Evolutionary conservation across 1,139 yeast genomes (phyloP), one percentile per base, ranked within the genome.

Genomic region (Kodamaea alishanica): DNA sequence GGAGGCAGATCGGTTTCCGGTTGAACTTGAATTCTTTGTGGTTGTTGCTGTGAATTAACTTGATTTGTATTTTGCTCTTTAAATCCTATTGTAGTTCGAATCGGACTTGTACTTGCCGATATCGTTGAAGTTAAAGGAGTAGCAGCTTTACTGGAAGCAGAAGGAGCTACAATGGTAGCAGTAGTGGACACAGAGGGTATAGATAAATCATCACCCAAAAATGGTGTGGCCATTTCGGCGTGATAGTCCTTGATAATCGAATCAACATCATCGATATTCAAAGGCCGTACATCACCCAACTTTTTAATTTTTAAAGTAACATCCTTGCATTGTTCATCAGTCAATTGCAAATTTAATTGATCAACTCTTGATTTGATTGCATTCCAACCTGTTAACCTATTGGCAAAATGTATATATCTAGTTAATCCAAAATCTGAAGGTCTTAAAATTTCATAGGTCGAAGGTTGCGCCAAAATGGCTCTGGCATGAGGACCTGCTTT

Each of bases 401-500:
- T 75, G 45, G 81, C 81, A 51, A 76, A 76, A 54, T 76, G 81
- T 46, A 76, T 75, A 52, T 76, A 76, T 53, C 81, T 65, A 10
- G 79, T 69, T 46, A 76, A 65, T 30, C 81, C 81, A 45, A 76
- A 76, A 57, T 76, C 81, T 11, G 67, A 58, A n/a, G 81, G 81
- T 44, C 70, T 70, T 51, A 76, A 63, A 50, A 76, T 76, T 58
- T 76, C 81, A 55, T 76, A 76, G 6, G 81, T 76, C 9, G 81
- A 73, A 15, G 81, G 81, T 55, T 76, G 75, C 40, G 81, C 81
- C 50, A 76, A 67, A 35, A 76, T 76, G 34, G 81, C 81, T 57
- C 76, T 74, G 40, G 81, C 81, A 52, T 76, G 81, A 50, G 77
- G 75, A 52, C 81, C 81, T 27, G 81, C 81, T 60, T 76, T 76